Percentiles rank a stretch among this genome's conserved stretches.
Conservation (phyloP, 805 yeast species). For the Candida xyloterini region DNA sequence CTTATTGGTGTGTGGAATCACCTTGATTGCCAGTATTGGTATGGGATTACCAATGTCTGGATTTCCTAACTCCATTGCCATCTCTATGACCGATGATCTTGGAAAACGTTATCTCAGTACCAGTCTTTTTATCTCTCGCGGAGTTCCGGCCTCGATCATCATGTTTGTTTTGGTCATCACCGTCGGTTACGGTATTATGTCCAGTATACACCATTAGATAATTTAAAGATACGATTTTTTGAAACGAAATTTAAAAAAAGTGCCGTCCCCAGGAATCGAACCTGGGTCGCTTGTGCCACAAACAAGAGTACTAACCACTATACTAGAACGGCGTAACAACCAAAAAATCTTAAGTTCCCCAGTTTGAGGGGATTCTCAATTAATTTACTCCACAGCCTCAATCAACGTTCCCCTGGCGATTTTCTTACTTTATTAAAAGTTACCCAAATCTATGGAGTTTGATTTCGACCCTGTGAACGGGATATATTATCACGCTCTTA, state of each 20-base stretch:
- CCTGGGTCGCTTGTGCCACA: conserved; percentile 32
- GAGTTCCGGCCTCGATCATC: conserved; percentile 48
- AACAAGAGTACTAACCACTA: conserved; percentile 31
- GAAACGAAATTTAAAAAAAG: conserved; percentile 9
- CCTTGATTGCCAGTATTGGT: conserved; percentile 51
- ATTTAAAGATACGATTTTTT: too few species aligned
- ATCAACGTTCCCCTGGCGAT: background rate
- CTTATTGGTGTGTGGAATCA: conserved; percentile 46
- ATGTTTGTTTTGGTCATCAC: conserved; percentile 44
- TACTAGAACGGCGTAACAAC: conserved; percentile 26
- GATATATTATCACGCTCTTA: conserved; percentile 10
- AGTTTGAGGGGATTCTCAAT: too few species aligned
- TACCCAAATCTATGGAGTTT: conserved; percentile 6
- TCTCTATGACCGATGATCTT: conserved; percentile 52
- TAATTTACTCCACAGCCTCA: too few species aligned
- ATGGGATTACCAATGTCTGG: conserved; percentile 58
- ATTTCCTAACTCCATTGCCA: conserved; percentile 56
- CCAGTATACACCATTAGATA: conserved; percentile 10
- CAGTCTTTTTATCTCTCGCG: conserved; percentile 48
- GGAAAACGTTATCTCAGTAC: conserved; percentile 51
- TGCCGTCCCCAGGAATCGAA: conserved; percentile 28
- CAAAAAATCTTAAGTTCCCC: background rate
- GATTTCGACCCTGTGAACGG: conserved; percentile 5
- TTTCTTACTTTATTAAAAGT: background rate
- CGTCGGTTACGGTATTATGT: conserved; percentile 50